Base-by-base conservation (phyloP, 352 stramenopile species). In the Thalassiosira hispida region DNA sequence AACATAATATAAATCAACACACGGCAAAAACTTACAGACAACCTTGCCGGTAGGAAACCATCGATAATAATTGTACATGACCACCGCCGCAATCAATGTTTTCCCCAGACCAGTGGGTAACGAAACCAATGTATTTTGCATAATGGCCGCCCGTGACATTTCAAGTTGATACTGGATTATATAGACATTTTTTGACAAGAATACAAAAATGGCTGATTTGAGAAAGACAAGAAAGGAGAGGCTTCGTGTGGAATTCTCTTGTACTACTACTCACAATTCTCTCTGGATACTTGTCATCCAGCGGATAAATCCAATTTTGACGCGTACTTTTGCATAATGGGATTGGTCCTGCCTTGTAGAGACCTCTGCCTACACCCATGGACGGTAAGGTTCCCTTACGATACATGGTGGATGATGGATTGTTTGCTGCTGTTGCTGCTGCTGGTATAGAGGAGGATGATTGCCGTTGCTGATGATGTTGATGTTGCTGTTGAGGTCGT, bases 1-100 rank as follows among this genome's bases (percentile, higher is more conserved):
- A 38, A 3, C 31, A 38, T 29, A 18, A 23, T 22, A 44, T 16
- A 55, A 40, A n/a, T 3, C 9, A 40, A 51, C 18, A 29, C 9
- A 18, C 20, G 42, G 20, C 49, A 31, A 25, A 44, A 44, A 69
- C 68, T 77, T 29, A 77, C 68, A 92, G 1, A 92, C 62, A 16
- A 92, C 66, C 57, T 89, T 94, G 3, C 73, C 75, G 5, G 78
- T 85, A 4, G 97, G 96, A 84, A 98, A 99, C 97, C 97, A 99
- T 3, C 97, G 91, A 82, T 98, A 98, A 77, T 96, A 99, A 91
- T 99, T 99, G 91, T 98, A 99, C 96, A 99, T 99, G 40, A 99
- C 97, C 1, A 99, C 97, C 4, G 97, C 96, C 33, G 97, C 98
- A 81, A 99, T 98, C 6, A 99, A 88, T 9, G 98, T 99, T 86